phyloP scores from a whole-genome alignment of 2,329 filamentous ascomycete genomes.

The Fusarium oligoseptatum region DNA sequence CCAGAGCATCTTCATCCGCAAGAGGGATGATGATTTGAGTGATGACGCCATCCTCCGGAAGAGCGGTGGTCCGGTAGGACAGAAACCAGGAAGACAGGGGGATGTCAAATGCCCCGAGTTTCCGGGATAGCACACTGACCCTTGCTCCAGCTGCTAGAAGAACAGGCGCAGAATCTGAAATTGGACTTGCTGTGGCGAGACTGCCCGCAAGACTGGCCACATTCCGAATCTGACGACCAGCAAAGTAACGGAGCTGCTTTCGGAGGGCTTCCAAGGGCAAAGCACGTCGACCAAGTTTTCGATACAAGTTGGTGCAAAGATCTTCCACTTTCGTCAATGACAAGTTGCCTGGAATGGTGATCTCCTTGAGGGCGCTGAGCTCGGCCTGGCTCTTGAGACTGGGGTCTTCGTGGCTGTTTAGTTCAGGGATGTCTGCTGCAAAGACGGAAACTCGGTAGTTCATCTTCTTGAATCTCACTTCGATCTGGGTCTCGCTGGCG shows the following conservation, averaged over 20 bases:
- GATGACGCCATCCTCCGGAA: conserved; percentile 16
- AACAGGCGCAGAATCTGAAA: conserved; percentile 90
- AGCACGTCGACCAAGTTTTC: conserved; percentile 51
- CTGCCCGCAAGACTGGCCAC: conserved; percentile 92
- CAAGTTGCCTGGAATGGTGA: conserved; percentile 11
- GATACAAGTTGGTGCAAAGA: neutral
- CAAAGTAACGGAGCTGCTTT: conserved; percentile 91
- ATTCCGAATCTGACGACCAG: conserved; percentile 89
- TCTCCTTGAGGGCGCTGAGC: neutral
- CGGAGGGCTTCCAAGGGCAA: conserved; percentile 86
- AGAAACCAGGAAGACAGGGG: conserved; percentile 12
- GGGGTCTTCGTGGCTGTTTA: conserved; percentile 52
- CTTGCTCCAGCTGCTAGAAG: conserved; percentile 78
- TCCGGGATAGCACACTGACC: neutral
- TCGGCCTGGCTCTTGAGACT: neutral
- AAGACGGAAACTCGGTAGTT: conserved; percentile 87
- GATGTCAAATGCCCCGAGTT: neutral
- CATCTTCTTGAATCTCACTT: conserved; percentile 94
- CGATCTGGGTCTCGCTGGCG: conserved; percentile 92
- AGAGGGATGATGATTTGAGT: conserved; percentile 16
- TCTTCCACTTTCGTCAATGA: conserved; percentile 11
- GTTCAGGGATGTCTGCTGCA: conserved; percentile 86
- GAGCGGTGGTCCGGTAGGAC: conserved; percentile 5
- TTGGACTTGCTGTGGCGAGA: conserved; percentile 88
- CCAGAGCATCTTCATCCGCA: conserved; percentile 65